A percentile compares a stretch with the other conserved stretches of the same genome.
Conservation (phyloP, 2,329 filamentous ascomycete species). For the Microdochium nivale region DNA sequence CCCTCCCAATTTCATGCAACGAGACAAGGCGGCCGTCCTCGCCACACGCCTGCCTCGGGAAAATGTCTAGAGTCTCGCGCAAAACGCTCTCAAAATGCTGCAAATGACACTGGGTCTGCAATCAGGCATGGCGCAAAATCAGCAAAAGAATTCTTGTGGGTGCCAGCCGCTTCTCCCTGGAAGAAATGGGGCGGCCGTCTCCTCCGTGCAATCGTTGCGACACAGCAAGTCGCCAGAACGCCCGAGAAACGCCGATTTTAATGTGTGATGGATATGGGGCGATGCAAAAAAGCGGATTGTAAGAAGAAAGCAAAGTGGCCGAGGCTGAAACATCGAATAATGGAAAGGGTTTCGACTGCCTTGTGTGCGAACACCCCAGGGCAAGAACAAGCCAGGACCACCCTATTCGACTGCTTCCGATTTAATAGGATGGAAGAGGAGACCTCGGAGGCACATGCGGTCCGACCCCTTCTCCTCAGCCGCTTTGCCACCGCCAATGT, state of each 20-base stretch:
- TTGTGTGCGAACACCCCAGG: neutral
- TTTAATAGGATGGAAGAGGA: constrained; percentile 61
- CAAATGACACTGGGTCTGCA: neutral
- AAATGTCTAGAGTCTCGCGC: neutral
- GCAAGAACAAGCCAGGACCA: neutral
- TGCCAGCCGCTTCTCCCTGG: too few relatives aligned
- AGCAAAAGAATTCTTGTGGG: too few relatives aligned
- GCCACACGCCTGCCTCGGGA: neutral
- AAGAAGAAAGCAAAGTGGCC: neutral
- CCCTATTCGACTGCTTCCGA: constrained; percentile 14
- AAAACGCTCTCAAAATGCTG: neutral
- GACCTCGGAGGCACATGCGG: constrained; percentile 57
- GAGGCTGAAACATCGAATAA: too few relatives aligned
- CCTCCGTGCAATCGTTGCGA: too few relatives aligned
- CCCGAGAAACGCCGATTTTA: neutral
- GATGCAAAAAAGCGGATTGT: neutral
- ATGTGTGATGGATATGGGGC: neutral
- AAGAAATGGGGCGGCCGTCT: too few relatives aligned
- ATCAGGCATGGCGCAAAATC: neutral
- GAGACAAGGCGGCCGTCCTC: neutral
- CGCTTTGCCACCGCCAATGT: constrained; percentile 22
- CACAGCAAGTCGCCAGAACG: neutral
- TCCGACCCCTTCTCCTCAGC: constrained; percentile 15
- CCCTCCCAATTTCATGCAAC: neutral
- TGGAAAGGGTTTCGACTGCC: too few relatives aligned